Evolutionary conservation across 2,329 filamentous ascomycete species (phyloP), one percentile per base, ranked within the genome.

Genomic region (Curvularia sp.): DNA sequence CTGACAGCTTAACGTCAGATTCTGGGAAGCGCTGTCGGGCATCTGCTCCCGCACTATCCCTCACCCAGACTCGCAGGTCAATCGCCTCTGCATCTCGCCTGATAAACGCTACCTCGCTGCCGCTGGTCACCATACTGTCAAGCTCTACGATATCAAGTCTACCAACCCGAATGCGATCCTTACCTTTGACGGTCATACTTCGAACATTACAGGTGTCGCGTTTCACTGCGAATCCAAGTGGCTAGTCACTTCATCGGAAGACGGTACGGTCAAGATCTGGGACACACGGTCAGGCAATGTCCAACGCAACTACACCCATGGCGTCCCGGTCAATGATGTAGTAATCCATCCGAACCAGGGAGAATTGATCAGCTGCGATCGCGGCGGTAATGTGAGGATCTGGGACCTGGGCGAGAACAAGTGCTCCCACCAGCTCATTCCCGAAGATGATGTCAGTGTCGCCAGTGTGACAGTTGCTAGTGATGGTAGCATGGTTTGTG

Each of bases 321-420:
- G 90, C 52, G 89, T 88, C 32, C 88, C 95, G 0, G 95, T 94
- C 51, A 99, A 97, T 73, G 95, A 99, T 77, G 95, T 99, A 8
- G 95, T 98, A n/a, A 99, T 99, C 55, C 95, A 99, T 77, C 95
- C 95, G 0, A 99, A 99, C 74, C 95, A 99, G 80, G 95, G 94
- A 59, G 95, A 99, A 81, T 89, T 99, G 61, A 97, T 99, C 73
- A 96, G 92, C 76, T 97, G 94, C 76, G 95, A 99, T 76, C 88
- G 94, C 32, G 89, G 90, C 47, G 95, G 95, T 47, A 96, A 93
- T 76, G 92, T 99, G 59, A 85, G 94, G 39, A 91, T 99, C 63
- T 99, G 95, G 95, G 95, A 99, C 73, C 79, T 99, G 55, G 93
- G 93, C 8, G 93, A 98, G 84, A 98, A 97, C 75, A 96, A 93